Base-by-base conservation (phyloP, 306 rosid species). In the Parietaria judaica region DNA sequence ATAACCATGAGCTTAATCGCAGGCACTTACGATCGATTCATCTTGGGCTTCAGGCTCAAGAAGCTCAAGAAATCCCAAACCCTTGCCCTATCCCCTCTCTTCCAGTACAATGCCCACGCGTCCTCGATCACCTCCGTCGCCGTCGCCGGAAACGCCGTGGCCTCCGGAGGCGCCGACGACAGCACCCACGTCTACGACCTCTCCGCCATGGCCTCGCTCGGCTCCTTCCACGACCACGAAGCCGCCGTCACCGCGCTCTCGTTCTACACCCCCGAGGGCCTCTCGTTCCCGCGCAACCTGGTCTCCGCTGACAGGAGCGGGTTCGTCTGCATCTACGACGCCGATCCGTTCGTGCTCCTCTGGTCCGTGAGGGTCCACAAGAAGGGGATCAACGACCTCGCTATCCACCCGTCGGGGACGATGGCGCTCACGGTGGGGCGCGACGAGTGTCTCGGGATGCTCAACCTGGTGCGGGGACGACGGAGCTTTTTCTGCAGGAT, bases 111-210 rank as follows among this genome's bases (percentile, higher is more conserved):
- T 4, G 85, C 98, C 45, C 98, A 92, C 71, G 83, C 79, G 64
- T 83, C 96, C 5, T 66, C 80, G 48, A 88, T 92, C 72, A 83
- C 76, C 60, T 34, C 84, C 81, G 77, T 86, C 63, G 96, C 95
- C 63, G 48, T 84, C 43, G 79, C 82, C 12, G 88, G 86, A 10
- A 62, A 84, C 14, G 85, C 80, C 51, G 98, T 88, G 0, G 98
- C 98, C 36, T 88, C 98, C 55, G 98, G 98, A 3, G 96, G 96
- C 58, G 43, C 83, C 39, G 96, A 92, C 60, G 96, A 91, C 74
- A 86, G 88, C 39, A 80, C 88, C 75, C 96, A 92, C 36, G 84
- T 92, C 76, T 92, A 92, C 76, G 72, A 92, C 61, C 83, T 92
- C 62, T 44, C 83, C 47, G n/a, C 78, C 39, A 58, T 90, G 54